Conservation (phyloP, 352 stramenopile species). For the Phytophthora sansomeana region DNA sequence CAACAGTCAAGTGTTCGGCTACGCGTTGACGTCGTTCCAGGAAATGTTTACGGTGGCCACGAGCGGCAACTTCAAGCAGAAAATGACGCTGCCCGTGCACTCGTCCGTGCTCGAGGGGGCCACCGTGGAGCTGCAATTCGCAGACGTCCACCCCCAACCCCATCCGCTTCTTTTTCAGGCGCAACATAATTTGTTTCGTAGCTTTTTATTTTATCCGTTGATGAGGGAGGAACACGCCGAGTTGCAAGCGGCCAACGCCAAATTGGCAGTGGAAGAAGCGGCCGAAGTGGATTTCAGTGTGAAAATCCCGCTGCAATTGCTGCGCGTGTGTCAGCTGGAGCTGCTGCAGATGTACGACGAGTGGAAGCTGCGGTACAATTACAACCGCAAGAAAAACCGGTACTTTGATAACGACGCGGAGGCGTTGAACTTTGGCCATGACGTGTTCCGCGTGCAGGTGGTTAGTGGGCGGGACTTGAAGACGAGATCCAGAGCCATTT, state of each 20-base stretch:
- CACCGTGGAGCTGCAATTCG: slow-evolving; percentile 72
- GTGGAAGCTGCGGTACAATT: slow-evolving; percentile 84
- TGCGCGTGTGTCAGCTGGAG: slow-evolving; percentile 76
- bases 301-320: slow-evolving; percentile 80
- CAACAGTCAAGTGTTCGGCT: slow-evolving; percentile 74
- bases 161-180: slow-evolving; percentile 62
- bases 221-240: slow-evolving; percentile 59
- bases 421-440: slow-evolving; percentile 78
- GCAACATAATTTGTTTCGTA: slow-evolving; percentile 63
- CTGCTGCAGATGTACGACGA: slow-evolving; percentile 76
- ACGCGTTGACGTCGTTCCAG: slow-evolving; percentile 80
- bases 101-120: slow-evolving; percentile 68
- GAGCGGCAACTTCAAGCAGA: slow-evolving; percentile 64
- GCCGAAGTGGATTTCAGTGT: slow-evolving; percentile 83
- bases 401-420: slow-evolving; percentile 86
- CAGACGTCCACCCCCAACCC: slow-evolving; percentile 48
- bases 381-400: slow-evolving; percentile 75
- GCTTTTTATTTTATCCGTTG: slow-evolving; percentile 74
- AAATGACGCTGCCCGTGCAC: slow-evolving; percentile 72
- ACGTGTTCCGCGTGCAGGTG: slow-evolving; percentile 82
- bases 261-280: slow-evolving; percentile 80
- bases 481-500: slow-evolving; percentile 16
- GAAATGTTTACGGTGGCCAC: slow-evolving; percentile 76
- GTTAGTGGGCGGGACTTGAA: slow-evolving; percentile 66
- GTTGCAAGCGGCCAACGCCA: slow-evolving; percentile 56